Evolutionary conservation across 2,329 filamentous ascomycete species (phyloP).

Genomic region (Hypoxylon sp.): DNA sequence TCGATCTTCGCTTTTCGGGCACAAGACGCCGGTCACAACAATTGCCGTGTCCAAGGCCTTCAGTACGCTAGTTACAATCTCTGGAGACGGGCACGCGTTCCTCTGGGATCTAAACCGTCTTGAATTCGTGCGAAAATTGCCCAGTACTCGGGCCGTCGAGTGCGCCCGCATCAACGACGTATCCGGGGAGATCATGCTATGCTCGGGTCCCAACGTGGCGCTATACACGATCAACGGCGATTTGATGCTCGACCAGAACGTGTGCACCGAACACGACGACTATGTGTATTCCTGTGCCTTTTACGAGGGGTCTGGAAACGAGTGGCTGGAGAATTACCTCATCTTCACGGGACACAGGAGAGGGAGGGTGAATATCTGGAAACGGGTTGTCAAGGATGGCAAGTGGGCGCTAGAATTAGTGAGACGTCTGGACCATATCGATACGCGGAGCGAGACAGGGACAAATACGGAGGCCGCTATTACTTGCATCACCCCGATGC

Average conservation of each 20-base stretch:
- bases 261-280: slow-evolving; percentile 80
- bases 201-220: slow-evolving; percentile 79
- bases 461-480: slow-evolving; percentile 77
- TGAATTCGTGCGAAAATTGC: slow-evolving; percentile 84
- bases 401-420: slow-evolving; percentile 84
- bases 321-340: slow-evolving; percentile 90
- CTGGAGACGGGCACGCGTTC: slow-evolving; percentile 84
- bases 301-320: slow-evolving; percentile 90
- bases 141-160: slow-evolving; percentile 71
- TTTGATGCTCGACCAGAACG: slow-evolving; percentile 83
- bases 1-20: slow-evolving; percentile 87
- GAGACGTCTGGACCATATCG: slow-evolving; percentile 84
- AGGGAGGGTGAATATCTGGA: slow-evolving; percentile 87
- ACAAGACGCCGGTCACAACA: slow-evolving; percentile 84
- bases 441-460: slow-evolving; percentile 73
- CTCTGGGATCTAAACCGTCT: slow-evolving; percentile 95
- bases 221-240: slow-evolving; percentile 92
- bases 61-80: slow-evolving; percentile 87
- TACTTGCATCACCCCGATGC: slow-evolving; percentile 87
- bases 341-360: slow-evolving; percentile 90
- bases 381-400: slow-evolving; percentile 69
- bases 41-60: slow-evolving; percentile 91
- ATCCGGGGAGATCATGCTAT: slow-evolving; percentile 89
- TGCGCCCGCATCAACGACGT: slow-evolving; percentile 91
- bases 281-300: slow-evolving; percentile 87